Evolutionary conservation across 2,329 filamentous ascomycete genomes (phyloP).

Genomic region (Sclerotinia nivalis): DNA sequence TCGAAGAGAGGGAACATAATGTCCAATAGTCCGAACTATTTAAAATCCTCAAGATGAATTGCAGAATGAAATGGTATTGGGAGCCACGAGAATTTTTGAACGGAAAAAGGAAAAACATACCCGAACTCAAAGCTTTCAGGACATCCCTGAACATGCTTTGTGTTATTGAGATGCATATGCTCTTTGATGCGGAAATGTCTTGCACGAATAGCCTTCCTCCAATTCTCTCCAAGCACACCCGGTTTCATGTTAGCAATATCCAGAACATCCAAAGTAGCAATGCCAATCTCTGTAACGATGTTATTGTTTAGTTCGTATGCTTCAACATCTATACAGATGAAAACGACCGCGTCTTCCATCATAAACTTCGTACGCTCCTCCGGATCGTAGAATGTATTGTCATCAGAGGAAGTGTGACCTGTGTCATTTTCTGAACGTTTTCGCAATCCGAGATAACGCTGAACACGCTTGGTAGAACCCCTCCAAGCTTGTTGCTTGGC

Average conservation of each 20-base stretch:
- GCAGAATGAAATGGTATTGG: neutral
- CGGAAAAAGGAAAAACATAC: conserved; percentile 44
- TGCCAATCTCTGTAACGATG: conserved; percentile 80
- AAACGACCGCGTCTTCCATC: conserved; percentile 60
- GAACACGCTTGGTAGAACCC: conserved; percentile 61
- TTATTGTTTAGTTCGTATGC: conserved; percentile 68
- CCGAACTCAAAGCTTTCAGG: conserved; percentile 77
- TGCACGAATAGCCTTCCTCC: conserved; percentile 66
- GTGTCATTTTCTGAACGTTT: conserved; percentile 31
- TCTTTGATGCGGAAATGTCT: conserved; percentile 79
- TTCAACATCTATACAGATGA: conserved; percentile 82
- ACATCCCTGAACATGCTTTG: conserved; percentile 67
- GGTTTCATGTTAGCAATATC: conserved; percentile 56
- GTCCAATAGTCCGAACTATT: too few relatives aligned
- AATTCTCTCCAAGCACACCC: conserved; percentile 62
- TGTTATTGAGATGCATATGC: conserved; percentile 65
- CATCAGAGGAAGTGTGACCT: conserved; percentile 29
- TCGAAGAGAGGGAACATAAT: neutral
- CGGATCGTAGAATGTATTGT: conserved; percentile 46
- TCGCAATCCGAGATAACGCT: conserved; percentile 72
- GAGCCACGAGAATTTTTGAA: neutral
- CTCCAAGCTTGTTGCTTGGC: conserved; percentile 54
- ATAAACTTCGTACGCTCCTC: conserved; percentile 48
- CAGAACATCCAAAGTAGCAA: conserved; percentile 75
- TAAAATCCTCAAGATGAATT: neutral